phyloP scores from a whole-genome alignment of 805 yeast species.

The Myxozyma neglecta region DNA sequence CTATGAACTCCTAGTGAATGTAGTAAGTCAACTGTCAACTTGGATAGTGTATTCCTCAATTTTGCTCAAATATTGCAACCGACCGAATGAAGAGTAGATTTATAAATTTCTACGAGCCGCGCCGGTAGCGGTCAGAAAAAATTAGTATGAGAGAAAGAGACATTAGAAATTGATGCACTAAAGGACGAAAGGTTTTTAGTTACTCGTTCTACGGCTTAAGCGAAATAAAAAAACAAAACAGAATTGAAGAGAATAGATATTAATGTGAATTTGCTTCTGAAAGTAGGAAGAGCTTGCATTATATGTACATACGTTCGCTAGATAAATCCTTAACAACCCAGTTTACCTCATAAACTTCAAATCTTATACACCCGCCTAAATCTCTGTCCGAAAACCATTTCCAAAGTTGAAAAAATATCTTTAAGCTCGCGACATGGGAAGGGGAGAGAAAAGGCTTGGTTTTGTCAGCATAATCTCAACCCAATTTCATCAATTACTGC shows the following conservation, averaged over 20 bases:
- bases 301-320: background rate
- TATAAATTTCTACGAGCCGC: background rate
- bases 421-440: conserved; percentile 33
- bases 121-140: background rate
- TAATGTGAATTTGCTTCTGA: background rate
- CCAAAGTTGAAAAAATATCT: background rate
- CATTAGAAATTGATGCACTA: background rate
- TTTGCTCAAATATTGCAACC: too few relatives aligned
- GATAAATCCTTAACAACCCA: background rate
- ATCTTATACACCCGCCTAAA: background rate
- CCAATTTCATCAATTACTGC: conserved; percentile 18
- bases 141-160: background rate
- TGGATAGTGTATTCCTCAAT: background rate
- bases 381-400: background rate
- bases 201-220: background rate
- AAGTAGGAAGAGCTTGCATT: background rate
- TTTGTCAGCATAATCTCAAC: background rate
- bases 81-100: background rate
- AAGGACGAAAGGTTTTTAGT: background rate
- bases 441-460: conserved; percentile 24
- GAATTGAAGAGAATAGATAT: too few relatives aligned
- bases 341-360: background rate
- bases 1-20: too few relatives aligned
- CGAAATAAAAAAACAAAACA: too few relatives aligned
- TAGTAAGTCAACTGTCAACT: background rate